Percentiles rank a stretch among this genome's conserved stretches.
Evolutionary conservation across 73 alveolate species (phyloP).

Genomic region (Paramecium bursaria): DNA sequence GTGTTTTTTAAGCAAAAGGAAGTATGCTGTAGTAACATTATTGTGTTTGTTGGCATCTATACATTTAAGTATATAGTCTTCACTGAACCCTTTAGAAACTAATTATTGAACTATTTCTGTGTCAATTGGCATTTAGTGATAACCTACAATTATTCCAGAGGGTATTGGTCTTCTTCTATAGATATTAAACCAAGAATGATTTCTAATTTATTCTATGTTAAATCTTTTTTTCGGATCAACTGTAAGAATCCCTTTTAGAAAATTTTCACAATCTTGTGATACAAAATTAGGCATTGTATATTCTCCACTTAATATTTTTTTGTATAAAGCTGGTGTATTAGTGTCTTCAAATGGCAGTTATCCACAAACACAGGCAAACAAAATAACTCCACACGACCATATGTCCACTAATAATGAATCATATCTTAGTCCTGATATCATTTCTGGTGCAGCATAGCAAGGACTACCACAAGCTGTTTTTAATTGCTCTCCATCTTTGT

Average conservation of each 20-base stretch:
- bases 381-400: constrained; percentile 92
- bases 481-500: constrained; percentile 62
- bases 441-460: constrained; percentile 79
- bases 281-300: constrained; percentile 60
- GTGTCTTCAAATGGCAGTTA: constrained; percentile 92
- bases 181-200: constrained; percentile 76
- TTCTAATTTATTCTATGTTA: constrained; percentile 65
- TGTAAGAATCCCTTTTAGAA: constrained; percentile 65
- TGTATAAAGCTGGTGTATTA: constrained; percentile 84
- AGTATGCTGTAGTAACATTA: constrained; percentile 90
- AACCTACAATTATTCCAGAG: constrained; percentile 69
- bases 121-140: constrained; percentile 74
- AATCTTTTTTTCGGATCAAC: constrained; percentile 75
- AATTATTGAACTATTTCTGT: constrained; percentile 65
- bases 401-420: constrained; percentile 84
- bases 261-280: constrained; percentile 52
- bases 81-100: constrained; percentile 72
- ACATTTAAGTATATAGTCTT: constrained; percentile 77
- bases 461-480: constrained; percentile 77
- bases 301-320: constrained; percentile 78
- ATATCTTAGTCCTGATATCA: constrained; percentile 84
- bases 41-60: constrained; percentile 92
- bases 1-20: constrained; percentile 89
- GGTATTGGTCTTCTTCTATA: constrained; percentile 68
- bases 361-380: constrained; percentile 92